Percentiles rank a stretch among this genome's conserved stretches.
These are phyloP conservation scores for Aspergillus fumigatiaffinis DNA, from an alignment of 2,329 filamentous ascomycete genomes.

Conservation along the genomic window DNA sequence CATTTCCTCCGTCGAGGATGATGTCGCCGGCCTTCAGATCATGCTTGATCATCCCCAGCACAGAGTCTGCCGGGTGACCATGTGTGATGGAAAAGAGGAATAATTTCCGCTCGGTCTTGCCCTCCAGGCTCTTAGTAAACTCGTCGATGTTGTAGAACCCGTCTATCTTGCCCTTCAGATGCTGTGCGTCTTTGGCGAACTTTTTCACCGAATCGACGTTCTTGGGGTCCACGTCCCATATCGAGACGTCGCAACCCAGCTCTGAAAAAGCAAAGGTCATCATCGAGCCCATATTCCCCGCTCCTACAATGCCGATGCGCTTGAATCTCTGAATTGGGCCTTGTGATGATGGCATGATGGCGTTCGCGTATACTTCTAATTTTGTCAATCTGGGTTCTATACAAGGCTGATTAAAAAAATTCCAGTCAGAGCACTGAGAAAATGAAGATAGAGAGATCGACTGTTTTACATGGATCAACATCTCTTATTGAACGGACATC, in stretches of 20 bases:
- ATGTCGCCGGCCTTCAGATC: constrained; percentile 59
- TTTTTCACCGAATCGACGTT: constrained; percentile 33
- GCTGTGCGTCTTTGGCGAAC: constrained; percentile 18
- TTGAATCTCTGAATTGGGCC: constrained; percentile 27
- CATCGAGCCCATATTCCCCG: constrained; percentile 42
- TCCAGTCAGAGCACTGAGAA: background rate
- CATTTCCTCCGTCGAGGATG: constrained; percentile 66
- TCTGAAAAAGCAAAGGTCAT: constrained; percentile 41
- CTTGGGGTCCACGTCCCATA: constrained; percentile 33
- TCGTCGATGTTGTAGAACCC: constrained; percentile 34
- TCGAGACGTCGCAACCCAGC: constrained; percentile 35
- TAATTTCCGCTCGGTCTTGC: constrained; percentile 27
- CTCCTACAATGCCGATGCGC: constrained; percentile 38
- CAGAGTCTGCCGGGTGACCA: constrained; percentile 35
- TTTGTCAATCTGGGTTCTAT: background rate
- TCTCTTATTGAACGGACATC: constrained; percentile 13
- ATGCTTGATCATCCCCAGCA: constrained; percentile 40
- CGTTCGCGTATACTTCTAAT: background rate
- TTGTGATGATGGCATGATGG: constrained; percentile 16
- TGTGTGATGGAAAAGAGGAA: constrained; percentile 42
- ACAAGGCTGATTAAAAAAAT: background rate
- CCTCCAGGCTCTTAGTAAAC: constrained; percentile 33
- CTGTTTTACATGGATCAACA: background rate
- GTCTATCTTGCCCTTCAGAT: constrained; percentile 28
- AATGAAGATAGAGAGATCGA: background rate